Evolutionary conservation across 352 stramenopile species (phyloP).

Genomic region (Phytophthora citricola): DNA sequence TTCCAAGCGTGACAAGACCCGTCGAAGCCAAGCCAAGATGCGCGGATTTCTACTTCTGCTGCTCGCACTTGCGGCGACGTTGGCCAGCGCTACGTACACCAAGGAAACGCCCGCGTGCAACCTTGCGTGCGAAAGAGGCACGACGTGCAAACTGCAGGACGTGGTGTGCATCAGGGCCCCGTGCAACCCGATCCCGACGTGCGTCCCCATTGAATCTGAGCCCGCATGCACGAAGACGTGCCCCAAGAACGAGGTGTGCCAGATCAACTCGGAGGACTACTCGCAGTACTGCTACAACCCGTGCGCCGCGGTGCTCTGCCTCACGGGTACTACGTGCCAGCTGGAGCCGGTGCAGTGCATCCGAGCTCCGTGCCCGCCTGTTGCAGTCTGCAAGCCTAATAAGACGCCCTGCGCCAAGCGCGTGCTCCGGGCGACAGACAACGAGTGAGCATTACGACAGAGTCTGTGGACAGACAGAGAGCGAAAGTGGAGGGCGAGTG

Average conservation of each 20-base stretch:
- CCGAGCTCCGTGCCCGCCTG: slow-evolving; percentile 21
- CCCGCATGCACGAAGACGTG: slow-evolving; percentile 27
- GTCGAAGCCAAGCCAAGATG: slow-evolving; percentile 14
- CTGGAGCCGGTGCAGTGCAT: slow-evolving; percentile 36
- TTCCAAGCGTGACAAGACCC: background rate
- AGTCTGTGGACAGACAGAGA: background rate
- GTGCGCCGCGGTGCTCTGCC: slow-evolving; percentile 27
- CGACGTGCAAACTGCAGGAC: slow-evolving; percentile 23
- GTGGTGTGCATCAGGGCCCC: slow-evolving; percentile 26
- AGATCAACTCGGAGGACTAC: slow-evolving; percentile 25
- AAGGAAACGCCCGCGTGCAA: slow-evolving; percentile 14
- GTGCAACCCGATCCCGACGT: slow-evolving; percentile 25
- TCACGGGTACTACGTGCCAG: slow-evolving; percentile 20
- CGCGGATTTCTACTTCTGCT: slow-evolving; percentile 19
- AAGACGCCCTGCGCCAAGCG: slow-evolving; percentile 12
- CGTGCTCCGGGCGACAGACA: slow-evolving; percentile 8
- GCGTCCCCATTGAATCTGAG: slow-evolving; percentile 14
- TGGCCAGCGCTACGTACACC: background rate
- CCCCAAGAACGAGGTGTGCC: slow-evolving; percentile 23
- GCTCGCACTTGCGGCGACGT: background rate
- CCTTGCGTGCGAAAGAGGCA: slow-evolving; percentile 9
- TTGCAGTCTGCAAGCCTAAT: slow-evolving; percentile 27
- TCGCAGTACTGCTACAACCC: slow-evolving; percentile 30
- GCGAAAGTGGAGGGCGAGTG: no score
- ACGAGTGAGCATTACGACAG: slow-evolving; percentile 1